Percentiles rank a stretch among this genome's conserved stretches.
These are phyloP conservation scores for Actinidia chinensis DNA, from an alignment of 179 eudicot species.

Conservation along the genomic window DNA sequence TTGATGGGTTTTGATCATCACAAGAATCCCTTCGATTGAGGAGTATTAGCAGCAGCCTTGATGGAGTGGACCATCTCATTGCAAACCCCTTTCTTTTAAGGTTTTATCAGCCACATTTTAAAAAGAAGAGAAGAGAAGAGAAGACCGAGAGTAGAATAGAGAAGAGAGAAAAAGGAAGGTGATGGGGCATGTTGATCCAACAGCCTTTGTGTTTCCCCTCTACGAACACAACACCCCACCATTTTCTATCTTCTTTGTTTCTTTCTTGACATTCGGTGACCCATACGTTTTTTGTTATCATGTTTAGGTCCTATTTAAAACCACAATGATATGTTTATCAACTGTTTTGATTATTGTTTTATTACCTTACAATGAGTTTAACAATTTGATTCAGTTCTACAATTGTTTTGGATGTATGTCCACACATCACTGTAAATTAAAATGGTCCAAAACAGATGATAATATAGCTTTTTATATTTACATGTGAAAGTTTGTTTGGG, in stretches of 20 bases:
- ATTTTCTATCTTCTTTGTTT: conserved; percentile 16
- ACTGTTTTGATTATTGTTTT: no score
- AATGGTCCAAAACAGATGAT: no score
- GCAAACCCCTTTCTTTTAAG: conserved; percentile 16
- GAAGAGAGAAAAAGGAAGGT: conserved; percentile 42
- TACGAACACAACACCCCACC: conserved; percentile 23
- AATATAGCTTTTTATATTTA: no score
- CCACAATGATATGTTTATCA: no score
- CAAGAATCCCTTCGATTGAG: conserved; percentile 41
- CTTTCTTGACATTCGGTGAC: conserved; percentile 30
- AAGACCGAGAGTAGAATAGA: no score
- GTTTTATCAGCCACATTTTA: conserved; percentile 34
- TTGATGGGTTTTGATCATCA: conserved; percentile 25
- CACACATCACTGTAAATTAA: no score
- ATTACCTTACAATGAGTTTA: no score
- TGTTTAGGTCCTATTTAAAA: conserved; percentile 23
- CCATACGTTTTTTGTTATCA: conserved; percentile 34
- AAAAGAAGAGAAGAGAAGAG: conserved; percentile 47
- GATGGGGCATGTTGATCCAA: conserved; percentile 64
- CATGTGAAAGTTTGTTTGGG: no score
- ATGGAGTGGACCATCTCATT: conserved; percentile 24
- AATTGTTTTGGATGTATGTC: no score
- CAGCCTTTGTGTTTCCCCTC: conserved; percentile 69
- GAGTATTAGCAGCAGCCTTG: conserved; percentile 30
- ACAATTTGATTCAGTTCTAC: no score